Evolutionary conservation across 768 basidiomycete species (phyloP).

Genomic region (Paxillus ammoniavirescens): DNA sequence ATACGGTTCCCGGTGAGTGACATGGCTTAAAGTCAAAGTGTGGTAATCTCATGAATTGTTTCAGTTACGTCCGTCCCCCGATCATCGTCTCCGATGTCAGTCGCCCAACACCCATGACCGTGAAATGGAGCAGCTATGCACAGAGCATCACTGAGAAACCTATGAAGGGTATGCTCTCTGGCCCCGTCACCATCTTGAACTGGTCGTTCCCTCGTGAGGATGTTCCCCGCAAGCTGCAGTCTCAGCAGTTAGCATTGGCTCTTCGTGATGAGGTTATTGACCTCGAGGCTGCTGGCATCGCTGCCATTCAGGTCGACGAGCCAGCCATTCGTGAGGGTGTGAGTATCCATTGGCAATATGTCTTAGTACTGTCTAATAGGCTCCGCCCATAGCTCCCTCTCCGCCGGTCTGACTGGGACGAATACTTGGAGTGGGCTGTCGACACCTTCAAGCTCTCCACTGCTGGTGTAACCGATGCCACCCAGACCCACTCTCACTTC

Average conservation of each 20-base stretch:
- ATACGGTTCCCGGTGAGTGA: constrained; percentile 90
- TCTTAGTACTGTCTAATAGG: constrained; percentile 5
- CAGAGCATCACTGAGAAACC: constrained; percentile 91
- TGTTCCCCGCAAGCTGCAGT: constrained; percentile 93
- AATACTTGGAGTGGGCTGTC: constrained; percentile 96
- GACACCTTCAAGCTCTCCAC: constrained; percentile 98
- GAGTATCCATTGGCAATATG: constrained; percentile 30
- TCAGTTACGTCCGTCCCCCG: constrained; percentile 93
- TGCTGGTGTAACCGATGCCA: constrained; percentile 89
- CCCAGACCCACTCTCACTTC: constrained; percentile 99
- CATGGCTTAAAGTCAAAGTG: constrained; percentile 4
- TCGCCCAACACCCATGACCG: constrained; percentile 90
- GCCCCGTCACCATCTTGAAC: constrained; percentile 98
- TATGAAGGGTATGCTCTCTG: constrained; percentile 99
- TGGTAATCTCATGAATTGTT: constrained; percentile 8
- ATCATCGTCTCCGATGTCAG: constrained; percentile 98
- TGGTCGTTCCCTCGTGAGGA: constrained; percentile 99
- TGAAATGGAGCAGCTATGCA: constrained; percentile 95
- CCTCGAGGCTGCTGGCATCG: constrained; percentile 94
- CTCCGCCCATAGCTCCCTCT: constrained; percentile 71
- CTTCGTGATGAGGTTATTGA: constrained; percentile 98
- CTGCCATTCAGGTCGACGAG: constrained; percentile 99
- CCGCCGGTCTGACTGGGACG: constrained; percentile 93
- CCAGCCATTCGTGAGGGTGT: constrained; percentile 99
- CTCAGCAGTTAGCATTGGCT: constrained; percentile 95